Evolutionary conservation across 768 basidiomycete genomes (phyloP), one percentile per base, ranked within the genome.

Genomic region (Sporobolomyces phaffii): DNA sequence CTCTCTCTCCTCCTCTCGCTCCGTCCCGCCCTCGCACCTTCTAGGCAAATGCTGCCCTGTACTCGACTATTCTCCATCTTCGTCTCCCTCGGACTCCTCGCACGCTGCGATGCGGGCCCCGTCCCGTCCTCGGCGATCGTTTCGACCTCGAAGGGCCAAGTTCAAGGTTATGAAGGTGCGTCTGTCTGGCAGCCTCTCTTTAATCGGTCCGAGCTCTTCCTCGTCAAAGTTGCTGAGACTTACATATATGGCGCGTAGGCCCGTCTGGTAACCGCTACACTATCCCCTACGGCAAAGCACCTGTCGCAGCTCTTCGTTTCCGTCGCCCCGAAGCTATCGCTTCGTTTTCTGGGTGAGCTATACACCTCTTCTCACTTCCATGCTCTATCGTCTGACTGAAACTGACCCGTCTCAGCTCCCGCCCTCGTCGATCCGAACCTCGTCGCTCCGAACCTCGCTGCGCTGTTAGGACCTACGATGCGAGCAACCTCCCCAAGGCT

Each of bases 401-500:
- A 11, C 38, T 57, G 33, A 44, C 34, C 33, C 29, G 2, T 24
- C 22, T 1, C 43, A 45, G 56, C 6, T 29, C 45, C n/a, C 18
- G 22, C 31, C 31, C 20, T 28, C 31, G 15, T 40, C 43, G 47
- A 47, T 43, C 45, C 22, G 3, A 29, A 41, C 51, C 28, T 34
- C 47, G 31, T 24, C n/a, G 52, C 36, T 13, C n/a, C n/a, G n/a
- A n/a, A n/a, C 22, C 29, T 14, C n/a, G 43, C 57, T 38, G 38
- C 38, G 38, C 28, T 29, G 24, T 28, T 20, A 40, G 44, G 50
- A 71, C 60, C 9, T 61, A 47, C 58, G 53, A 70, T 28, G 71
- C 31, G 3, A 51, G 50, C 1, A 24, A 36, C 1, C 78, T 88
- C 36, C 89, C 90, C 24, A 80, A 85, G 6, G 81, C 84, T 11